Evolutionary conservation across 208 protist species (phyloP).

Genomic region (Entamoeba dispar): DNA sequence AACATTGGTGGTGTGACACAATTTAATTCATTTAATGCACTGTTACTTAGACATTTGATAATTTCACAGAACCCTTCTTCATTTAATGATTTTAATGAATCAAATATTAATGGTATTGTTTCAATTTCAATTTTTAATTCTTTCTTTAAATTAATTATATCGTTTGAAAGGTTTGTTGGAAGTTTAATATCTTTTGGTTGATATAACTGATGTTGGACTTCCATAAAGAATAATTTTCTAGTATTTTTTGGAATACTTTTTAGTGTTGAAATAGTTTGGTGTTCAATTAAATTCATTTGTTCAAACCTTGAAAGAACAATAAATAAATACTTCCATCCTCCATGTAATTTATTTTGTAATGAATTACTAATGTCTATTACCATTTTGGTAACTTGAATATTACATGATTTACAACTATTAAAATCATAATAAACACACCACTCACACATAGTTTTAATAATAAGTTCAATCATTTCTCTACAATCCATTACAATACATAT

Average conservation of each 20-base stretch:
- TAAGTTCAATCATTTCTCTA: neutral
- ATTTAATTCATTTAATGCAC: neutral
- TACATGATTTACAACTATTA: neutral
- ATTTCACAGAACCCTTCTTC: neutral
- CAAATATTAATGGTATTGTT: neutral
- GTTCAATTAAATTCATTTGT: neutral
- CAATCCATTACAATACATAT: neutral
- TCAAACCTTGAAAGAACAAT: neutral
- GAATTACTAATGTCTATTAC: neutral
- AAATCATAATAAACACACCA: neutral
- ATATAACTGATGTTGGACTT: neutral
- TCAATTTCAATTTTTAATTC: neutral
- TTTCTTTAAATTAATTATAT: neutral
- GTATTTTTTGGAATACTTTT: neutral
- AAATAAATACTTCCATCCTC: neutral
- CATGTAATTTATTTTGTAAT: neutral
- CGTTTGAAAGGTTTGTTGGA: neutral
- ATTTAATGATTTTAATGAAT: neutral
- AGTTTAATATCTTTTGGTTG: neutral
- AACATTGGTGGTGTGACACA: neutral
- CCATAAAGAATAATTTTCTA: neutral
- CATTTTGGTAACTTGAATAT: neutral
- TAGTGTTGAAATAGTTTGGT: neutral
- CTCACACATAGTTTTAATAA: neutral
- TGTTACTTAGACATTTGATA: neutral